phyloP scores from a whole-genome alignment of 129 eudicot species.

The Centella asiatica region DNA sequence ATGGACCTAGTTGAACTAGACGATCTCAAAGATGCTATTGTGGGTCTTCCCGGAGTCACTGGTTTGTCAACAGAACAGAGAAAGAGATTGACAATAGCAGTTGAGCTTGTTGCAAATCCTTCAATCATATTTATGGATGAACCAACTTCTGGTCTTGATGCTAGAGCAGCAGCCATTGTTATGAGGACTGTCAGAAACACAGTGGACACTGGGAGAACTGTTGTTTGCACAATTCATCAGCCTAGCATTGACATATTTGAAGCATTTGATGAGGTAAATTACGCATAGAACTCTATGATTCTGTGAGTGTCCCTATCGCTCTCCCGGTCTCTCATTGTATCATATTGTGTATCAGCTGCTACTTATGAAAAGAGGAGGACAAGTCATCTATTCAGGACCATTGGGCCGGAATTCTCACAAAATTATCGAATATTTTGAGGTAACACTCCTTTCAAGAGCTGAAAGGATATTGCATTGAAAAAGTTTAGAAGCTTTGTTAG shows the following conservation, averaged over 20 bases:
- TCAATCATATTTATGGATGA: constrained; percentile 98
- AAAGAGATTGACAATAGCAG: constrained; percentile 89
- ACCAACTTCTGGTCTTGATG: constrained; percentile 98
- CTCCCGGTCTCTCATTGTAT: neutral
- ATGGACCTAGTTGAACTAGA: constrained; percentile 78
- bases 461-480: neutral
- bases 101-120: constrained; percentile 96
- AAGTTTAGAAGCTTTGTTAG: neutral
- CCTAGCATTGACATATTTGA: constrained; percentile 97
- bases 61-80: constrained; percentile 90
- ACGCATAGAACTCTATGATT: neutral
- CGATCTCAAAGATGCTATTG: constrained; percentile 62
- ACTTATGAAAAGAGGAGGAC: constrained; percentile 92
- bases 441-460: constrained; percentile 10
- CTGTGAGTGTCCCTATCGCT: neutral
- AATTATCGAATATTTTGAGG: constrained; percentile 83
- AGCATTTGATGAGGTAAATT: constrained; percentile 80
- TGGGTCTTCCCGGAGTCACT: constrained; percentile 76
- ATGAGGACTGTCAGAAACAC: constrained; percentile 97
- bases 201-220: constrained; percentile 93
- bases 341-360: constrained; percentile 40
- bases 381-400: constrained; percentile 87
- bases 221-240: constrained; percentile 96
- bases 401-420: constrained; percentile 69
- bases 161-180: constrained; percentile 98